Evolutionary conservation across 306 rosid species (phyloP).

Genomic region (Purshia tridentata): DNA sequence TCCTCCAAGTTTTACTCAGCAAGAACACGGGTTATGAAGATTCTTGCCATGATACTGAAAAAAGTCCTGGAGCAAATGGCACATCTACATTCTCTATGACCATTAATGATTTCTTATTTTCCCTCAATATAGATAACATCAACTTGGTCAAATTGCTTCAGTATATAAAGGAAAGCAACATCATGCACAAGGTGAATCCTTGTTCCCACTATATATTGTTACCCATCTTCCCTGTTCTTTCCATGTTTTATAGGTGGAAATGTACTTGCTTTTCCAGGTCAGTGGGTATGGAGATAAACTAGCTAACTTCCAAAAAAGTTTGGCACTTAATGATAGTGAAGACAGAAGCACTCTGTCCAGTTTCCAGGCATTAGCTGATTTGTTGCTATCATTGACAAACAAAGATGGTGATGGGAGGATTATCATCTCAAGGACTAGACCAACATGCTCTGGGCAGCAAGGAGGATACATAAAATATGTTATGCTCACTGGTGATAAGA

Average conservation of each 20-base stretch:
- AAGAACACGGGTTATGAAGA: constrained; percentile 39
- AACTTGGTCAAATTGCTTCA: constrained; percentile 77
- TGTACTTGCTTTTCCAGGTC: constrained; percentile 55
- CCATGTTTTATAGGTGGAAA: constrained; percentile 14
- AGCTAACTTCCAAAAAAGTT: constrained; percentile 38
- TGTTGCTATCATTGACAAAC: constrained; percentile 69
- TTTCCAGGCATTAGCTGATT: constrained; percentile 70
- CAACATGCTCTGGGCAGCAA: constrained; percentile 40
- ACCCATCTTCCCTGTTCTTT: constrained; percentile 19
- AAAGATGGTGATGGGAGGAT: constrained; percentile 81
- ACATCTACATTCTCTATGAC: constrained; percentile 57
- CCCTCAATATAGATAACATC: constrained; percentile 77
- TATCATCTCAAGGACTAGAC: constrained; percentile 63
- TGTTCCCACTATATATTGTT: constrained; percentile 14
- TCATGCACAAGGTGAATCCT: constrained; percentile 86
- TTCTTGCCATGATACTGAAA: constrained; percentile 36
- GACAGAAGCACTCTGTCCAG: constrained; percentile 74
- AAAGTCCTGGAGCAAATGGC: constrained; percentile 42
- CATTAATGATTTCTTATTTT: constrained; percentile 82
- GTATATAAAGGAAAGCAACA: constrained; percentile 85
- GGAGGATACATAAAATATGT: constrained; percentile 81
- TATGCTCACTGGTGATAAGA: constrained; percentile 87
- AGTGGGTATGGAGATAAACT: constrained; percentile 74
- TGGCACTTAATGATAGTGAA: constrained; percentile 35
- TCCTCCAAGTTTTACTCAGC: constrained; percentile 49